A percentile compares a stretch with the other conserved stretches of the same genome.
phyloP scores from a whole-genome alignment of 2,329 filamentous ascomycete genomes.

The Tolypocladium album region DNA sequence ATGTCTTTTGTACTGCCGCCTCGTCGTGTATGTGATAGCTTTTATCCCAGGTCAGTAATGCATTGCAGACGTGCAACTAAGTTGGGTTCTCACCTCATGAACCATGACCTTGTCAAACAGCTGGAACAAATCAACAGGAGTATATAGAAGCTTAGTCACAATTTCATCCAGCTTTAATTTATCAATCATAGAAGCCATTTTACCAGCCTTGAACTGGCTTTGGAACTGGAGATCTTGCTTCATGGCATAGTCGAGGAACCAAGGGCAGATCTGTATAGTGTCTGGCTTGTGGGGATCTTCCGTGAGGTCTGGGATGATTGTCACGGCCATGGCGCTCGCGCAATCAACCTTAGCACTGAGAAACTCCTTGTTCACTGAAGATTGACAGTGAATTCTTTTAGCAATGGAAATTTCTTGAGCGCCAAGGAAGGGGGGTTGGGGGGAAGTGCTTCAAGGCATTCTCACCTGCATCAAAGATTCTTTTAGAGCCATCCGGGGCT shows the following conservation, averaged over 20 bases:
- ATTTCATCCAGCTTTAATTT: neutral
- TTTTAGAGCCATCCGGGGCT: neutral
- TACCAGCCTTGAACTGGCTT: neutral
- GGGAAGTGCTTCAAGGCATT: neutral
- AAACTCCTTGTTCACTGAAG: neutral
- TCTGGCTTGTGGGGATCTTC: neutral
- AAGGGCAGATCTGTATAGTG: neutral
- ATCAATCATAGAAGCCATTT: neutral
- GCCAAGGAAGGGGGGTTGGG: neutral
- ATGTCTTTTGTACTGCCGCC: neutral
- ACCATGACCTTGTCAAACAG: neutral
- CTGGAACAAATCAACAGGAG: neutral
- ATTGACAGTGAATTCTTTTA: neutral
- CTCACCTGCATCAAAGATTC: neutral
- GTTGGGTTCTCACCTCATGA: neutral
- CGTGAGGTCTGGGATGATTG: neutral
- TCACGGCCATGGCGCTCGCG: neutral
- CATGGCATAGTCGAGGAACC: neutral
- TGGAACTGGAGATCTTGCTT: neutral
- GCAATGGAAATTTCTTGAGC: neutral
- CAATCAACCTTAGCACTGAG: neutral
- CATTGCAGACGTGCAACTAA: neutral
- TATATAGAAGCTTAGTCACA: neutral
- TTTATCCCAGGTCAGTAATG: neutral
- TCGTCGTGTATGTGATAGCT: neutral